Evolutionary conservation across 305 asterid species (phyloP).

Genomic region (Plantago lanceolata): DNA sequence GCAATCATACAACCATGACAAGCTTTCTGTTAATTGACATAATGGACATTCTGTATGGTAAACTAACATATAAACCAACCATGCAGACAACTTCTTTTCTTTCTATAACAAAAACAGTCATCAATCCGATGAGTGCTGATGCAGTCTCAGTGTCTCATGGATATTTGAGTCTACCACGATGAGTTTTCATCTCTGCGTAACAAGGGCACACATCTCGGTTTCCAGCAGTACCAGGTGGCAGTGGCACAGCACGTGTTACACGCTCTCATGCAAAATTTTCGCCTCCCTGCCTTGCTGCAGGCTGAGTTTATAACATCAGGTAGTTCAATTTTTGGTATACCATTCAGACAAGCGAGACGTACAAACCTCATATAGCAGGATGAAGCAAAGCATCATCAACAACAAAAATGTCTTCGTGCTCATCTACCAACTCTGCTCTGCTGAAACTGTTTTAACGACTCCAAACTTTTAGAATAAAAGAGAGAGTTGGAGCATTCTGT

Average conservation of each 20-base stretch:
- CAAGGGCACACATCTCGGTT: conserved; percentile 5
- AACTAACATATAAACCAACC: neutral
- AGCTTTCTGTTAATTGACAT: neutral
- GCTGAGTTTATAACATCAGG: neutral
- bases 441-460: neutral
- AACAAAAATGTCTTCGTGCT: neutral
- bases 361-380: conserved; percentile 10
- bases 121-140: neutral
- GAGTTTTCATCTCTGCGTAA: conserved; percentile 12
- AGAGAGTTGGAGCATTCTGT: neutral
- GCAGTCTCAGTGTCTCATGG: neutral
- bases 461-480: neutral
- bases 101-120: neutral
- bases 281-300: conserved; percentile 19
- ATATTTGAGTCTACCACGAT: conserved; percentile 10
- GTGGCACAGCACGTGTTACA: conserved; percentile 12
- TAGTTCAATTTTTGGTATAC: too few relatives aligned
- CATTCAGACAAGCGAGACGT: neutral
- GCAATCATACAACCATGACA: neutral
- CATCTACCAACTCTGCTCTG: neutral
- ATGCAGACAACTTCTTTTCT: neutral
- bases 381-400: conserved; percentile 6
- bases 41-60: neutral
- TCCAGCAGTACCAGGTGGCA: conserved; percentile 17
- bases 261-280: conserved; percentile 10